A percentile compares a stretch with the other conserved stretches of the same genome.
Conservation (phyloP, 495 filamentous ascomycete genomes). For the Emericellopsis terricola region DNA sequence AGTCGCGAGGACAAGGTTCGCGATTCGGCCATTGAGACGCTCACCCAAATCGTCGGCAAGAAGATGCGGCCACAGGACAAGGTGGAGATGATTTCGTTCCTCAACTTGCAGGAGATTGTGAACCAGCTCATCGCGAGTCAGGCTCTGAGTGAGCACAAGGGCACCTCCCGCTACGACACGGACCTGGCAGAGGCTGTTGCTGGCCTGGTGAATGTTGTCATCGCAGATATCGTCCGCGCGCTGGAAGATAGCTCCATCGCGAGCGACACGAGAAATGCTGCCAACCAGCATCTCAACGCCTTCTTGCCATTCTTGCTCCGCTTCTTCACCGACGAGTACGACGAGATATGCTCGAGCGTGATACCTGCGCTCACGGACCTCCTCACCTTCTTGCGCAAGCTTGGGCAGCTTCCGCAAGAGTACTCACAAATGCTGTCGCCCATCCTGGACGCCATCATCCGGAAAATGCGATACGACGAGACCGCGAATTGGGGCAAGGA, state of each 20-base stretch:
- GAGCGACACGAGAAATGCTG: constrained; percentile 38
- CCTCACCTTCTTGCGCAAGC: constrained; percentile 69
- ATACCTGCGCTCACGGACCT: constrained; percentile 83
- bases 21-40: constrained; percentile 76
- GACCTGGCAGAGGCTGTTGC: constrained; percentile 89
- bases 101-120: constrained; percentile 71
- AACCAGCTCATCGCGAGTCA: constrained; percentile 65
- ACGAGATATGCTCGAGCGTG: constrained; percentile 89
- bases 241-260: constrained; percentile 34
- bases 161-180: constrained; percentile 73
- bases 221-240: constrained; percentile 68
- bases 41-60: constrained; percentile 90
- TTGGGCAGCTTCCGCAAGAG: constrained; percentile 42
- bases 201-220: constrained; percentile 83
- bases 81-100: constrained; percentile 75
- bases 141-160: constrained; percentile 54
- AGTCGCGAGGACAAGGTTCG: constrained; percentile 51
- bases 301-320: constrained; percentile 76
- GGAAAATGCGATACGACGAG: constrained; percentile 94
- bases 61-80: constrained; percentile 94
- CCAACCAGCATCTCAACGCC: constrained; percentile 55
- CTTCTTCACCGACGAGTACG: constrained; percentile 94
- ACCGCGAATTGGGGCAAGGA: constrained; percentile 88
- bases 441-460: constrained; percentile 76
- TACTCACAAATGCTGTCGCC: constrained; percentile 66